These are phyloP conservation scores for Beauveria australis DNA, from an alignment of 2,329 filamentous ascomycete genomes.

Conservation along the genomic window DNA sequence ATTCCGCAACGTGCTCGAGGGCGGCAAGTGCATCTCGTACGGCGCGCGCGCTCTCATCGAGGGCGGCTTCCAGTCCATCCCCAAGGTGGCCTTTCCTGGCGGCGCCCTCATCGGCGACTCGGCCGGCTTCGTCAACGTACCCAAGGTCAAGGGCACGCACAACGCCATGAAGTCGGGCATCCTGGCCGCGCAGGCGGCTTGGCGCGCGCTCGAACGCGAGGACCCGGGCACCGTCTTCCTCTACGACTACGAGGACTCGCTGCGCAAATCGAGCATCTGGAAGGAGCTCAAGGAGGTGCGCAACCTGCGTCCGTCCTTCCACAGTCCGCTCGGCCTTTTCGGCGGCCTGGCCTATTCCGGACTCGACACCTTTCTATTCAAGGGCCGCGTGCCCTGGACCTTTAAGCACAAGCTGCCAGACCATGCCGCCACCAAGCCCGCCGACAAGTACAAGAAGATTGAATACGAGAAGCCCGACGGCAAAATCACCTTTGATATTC, in stretches of 20 bases:
- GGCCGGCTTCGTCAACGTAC: conserved; percentile 92
- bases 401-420: conserved; percentile 76
- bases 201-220: conserved; percentile 54
- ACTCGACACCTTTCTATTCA: conserved; percentile 79
- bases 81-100: conserved; percentile 92
- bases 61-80: conserved; percentile 95
- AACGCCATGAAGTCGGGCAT: conserved; percentile 97
- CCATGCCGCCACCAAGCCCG: conserved; percentile 68
- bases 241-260: conserved; percentile 84
- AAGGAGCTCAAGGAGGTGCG: conserved; percentile 89
- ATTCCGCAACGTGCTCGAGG: conserved; percentile 79
- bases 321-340: conserved; percentile 75
- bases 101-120: conserved; percentile 94
- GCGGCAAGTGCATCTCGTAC: conserved; percentile 96
- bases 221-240: conserved; percentile 73
- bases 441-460: conserved; percentile 76
- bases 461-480: conserved; percentile 96
- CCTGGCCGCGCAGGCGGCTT: conserved; percentile 88
- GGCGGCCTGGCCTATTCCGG: conserved; percentile 91
- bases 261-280: conserved; percentile 85
- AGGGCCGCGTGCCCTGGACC: conserved; percentile 85
- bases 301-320: conserved; percentile 96
- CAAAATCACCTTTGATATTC: conserved; percentile 88
- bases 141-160: conserved; percentile 97
- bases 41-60: conserved; percentile 86